Base-by-base conservation (phyloP, 345 rosid genomes). In the Populus nigra region DNA sequence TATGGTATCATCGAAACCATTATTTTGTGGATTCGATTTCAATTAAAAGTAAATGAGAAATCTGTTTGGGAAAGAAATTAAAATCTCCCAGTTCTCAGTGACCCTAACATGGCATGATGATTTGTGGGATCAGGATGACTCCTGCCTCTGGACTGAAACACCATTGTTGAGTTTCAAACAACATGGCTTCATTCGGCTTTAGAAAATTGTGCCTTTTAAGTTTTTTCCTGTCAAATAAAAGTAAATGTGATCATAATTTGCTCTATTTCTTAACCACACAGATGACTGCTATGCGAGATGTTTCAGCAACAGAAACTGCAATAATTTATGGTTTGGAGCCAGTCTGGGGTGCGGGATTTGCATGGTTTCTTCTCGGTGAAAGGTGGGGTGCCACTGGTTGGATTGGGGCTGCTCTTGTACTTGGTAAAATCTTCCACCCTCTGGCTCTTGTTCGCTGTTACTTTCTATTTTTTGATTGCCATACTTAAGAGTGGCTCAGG, bases 361-460 rank as follows among this genome's bases (percentile, higher is more conserved):
- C 92, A 41, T 91, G 96, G 92, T 89, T 87, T 81, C 86, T 91
- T 66, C 92, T 90, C 29, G 89, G 89, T 17, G 93, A 90, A 84
- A 81, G 93, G 71, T 90, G 93, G 92, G 93, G 86, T 59, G 43
- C 78, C 23, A 76, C 78, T 50, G 92, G 92, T 65, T 90, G 91
- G 93, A 81, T 90, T 25, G 92, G 91, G 41, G 96, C 91, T 27
- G 83, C 90, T 57, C 86, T 90, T 75, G 85, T 90, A 73, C 82
- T 89, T n/a, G 84, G 92, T 91, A 86, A 50, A 22, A 77, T 68
- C 13, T 53, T 70, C 1, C 76, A 17, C 41, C 27, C 4, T 76
- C 66, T 70, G 65, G 67, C 71, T 74, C 47, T 45, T 47, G 0
- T 43, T 65, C 16, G 12, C 15, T 79, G 55, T 3, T 76, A 47